Base-by-base conservation (phyloP, 176 grass and related monocot genomes). In the Bonia amplexicaulis region DNA sequence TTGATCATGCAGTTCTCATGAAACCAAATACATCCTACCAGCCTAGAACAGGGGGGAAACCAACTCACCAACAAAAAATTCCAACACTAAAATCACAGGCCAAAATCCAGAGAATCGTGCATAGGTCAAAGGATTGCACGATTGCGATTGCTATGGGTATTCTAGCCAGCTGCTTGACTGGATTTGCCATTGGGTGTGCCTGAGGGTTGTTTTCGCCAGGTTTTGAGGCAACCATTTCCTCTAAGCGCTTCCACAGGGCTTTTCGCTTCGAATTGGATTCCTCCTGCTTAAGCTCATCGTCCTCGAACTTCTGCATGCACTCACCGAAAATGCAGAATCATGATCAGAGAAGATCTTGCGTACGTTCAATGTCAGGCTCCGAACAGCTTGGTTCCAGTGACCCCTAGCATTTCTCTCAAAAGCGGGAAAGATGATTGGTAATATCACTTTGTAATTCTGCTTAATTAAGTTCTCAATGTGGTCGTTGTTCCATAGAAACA, bases 401-500 rank as follows among this genome's bases (percentile, higher is more conserved):
- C 20, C 85, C 49, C 80, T 90, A 0, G 82, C 72, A 59, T 99
- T 99, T 82, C 87, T 95, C 88, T 99, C 97, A 0, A 99, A 88
- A 6, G 93, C 91, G 5, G 97, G 97, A 72, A 96, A 96, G 83
- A 99, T 99, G 54, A 99, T 99, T 2, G 93, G 93, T 82, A 99
- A 77, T 63, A 99, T 47, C 82, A 92, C 91, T 86, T 99, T 96
- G 68, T 88, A 87, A 41, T 99, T 94, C 88, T 99, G 97, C 87
- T 94, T 99, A 67, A 99, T 99, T 45, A 99, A 80, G 82, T 81
- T 94, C 82, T 96, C 93, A 26, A 99, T 90, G 62, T 94, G 97
- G 74, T 99, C 97, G n/a, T 99, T 99, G 82, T 99, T 99, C 97
- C 97, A 99, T 37, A 96, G 83, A 89, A 99, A 99, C 55, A 99